Percentiles rank a stretch among this genome's conserved stretches.
These are phyloP conservation scores for Cercospora zeae-maydis DNA, from an alignment of 2,329 filamentous ascomycete genomes.

Conservation along the genomic window DNA sequence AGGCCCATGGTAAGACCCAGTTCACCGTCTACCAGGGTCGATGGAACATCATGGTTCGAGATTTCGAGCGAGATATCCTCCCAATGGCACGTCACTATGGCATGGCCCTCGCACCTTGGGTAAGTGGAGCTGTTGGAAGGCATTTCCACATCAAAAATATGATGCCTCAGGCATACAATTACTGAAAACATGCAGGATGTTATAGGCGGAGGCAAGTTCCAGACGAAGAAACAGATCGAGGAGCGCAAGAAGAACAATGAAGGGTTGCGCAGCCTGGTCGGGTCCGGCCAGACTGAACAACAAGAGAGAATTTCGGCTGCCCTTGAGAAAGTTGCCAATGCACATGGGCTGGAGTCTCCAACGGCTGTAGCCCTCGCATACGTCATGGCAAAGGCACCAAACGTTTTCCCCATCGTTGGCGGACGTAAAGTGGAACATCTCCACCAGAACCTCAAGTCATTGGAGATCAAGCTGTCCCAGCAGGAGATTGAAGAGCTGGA, in stretches of 20 bases:
- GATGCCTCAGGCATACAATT: not conserved
- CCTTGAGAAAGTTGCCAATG: slow-evolving; percentile 57
- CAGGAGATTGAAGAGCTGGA: slow-evolving; percentile 68
- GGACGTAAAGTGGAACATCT: slow-evolving; percentile 67
- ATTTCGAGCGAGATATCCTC: slow-evolving; percentile 48
- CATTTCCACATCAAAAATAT: too few relatives aligned
- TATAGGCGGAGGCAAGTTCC: slow-evolving; percentile 41
- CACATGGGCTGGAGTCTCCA: slow-evolving; percentile 46
- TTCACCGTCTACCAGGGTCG: slow-evolving; percentile 39
- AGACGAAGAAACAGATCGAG: slow-evolving; percentile 45
- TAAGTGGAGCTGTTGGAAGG: not conserved
- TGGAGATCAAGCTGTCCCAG: slow-evolving; percentile 56
- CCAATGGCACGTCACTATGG: slow-evolving; percentile 36
- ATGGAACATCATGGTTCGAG: slow-evolving; percentile 42
- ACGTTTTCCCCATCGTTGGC: slow-evolving; percentile 61
- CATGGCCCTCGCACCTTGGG: slow-evolving; percentile 53
- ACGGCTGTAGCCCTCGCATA: slow-evolving; percentile 59
- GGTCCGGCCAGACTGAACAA: slow-evolving; percentile 39
- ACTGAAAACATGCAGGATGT: slow-evolving; percentile 44
- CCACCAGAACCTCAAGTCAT: slow-evolving; percentile 64
- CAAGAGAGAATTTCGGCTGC: slow-evolving; percentile 54
- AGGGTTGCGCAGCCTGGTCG: slow-evolving; percentile 32
- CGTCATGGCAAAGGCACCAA: slow-evolving; percentile 60
- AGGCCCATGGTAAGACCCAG: slow-evolving; percentile 32
- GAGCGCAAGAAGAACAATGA: slow-evolving; percentile 41